Evolutionary conservation across 371 early-diverging fungal genomes (phyloP), one percentile per base, ranked within the genome.

Genomic region (Blastocladiella emersonii): DNA sequence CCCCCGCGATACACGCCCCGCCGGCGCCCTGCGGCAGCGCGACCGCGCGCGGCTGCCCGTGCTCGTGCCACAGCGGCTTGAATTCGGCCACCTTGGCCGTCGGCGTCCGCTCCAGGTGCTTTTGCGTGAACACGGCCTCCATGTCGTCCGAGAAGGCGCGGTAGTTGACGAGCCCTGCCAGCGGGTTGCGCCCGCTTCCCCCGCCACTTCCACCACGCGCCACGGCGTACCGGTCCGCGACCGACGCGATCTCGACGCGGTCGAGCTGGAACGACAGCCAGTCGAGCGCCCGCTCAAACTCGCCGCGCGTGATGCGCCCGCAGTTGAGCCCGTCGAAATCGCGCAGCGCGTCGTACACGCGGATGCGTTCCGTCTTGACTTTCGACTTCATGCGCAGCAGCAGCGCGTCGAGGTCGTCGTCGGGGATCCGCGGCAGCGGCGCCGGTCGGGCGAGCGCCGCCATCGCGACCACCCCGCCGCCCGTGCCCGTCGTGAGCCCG

Each of bases 251-350:
- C 19, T 59, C 60, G 15, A 8, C n/a, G 17, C 27, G 60, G 17
- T 10, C 39, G 17, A 59, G 44, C 10, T 30, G 56, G 35, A 65
- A 65, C 34, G 63, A 5, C 30, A 67, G n/a, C 39, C 23, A 23
- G 34, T 74, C 73, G 56, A 77, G 61, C 5, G 70, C 74, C 19
- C 79, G 53, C 35, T 70, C 36, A 61, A 79, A 79, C 56, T 73
- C 72, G 62, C 70, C 66, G 39, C 53, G 44, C 13, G 74, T 73
- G 57, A 78, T 75, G 41, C 66, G 63, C 19, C 77, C 75, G 56
- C 74, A 74, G 41, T 64, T 63, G 43, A 77, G 67, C 43, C 69
- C 73, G 57, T 78, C 79, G 66, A 76, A 77, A 63, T 78, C 79
- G 4, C 64, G 56, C 73, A 78, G 68, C 45, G 72, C 74, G 56